Base-by-base conservation (phyloP, 2,329 filamentous ascomycete species). In the Trichoderma koningii region DNA sequence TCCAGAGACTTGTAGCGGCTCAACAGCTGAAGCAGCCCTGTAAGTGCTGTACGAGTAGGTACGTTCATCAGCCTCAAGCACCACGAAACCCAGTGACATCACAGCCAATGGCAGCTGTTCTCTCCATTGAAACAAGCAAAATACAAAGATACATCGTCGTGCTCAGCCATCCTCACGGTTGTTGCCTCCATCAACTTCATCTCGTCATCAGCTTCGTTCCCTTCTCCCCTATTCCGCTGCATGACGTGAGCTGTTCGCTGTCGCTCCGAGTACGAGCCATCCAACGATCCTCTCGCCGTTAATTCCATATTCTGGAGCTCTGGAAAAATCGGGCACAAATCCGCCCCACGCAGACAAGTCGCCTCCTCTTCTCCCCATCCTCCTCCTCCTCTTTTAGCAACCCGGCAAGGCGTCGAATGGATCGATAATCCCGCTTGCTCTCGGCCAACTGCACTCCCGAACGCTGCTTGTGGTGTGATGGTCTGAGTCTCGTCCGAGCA, bases 391-490 rank as follows among this genome's bases (percentile, higher is more conserved):
- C 21, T 45, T 42, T 34, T 44, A 34, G 47, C 44, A 28, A 15
- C 23, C 12, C 17, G n/a, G 38, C 44, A 51, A 34, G 44, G 9
- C 34, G n/a, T 30, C 48, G 61, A 42, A 56, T 64, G 61, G 52
- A 64, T 51, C 52, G 57, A 53, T 62, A 52, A 62, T 52, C 57
- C 51, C 30, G 48, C 50, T 59, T 52, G 42, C 48, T 19, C 30
- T 66, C 64, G 64, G 64, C 42, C 52, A 55, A 53, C 60, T 63
- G n/a, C 23, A 26, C 21, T 63, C 19, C 64, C 64, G 64, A 28
- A 48, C 64, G 44, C 50, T 63, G 64, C 38, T 23, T 47, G 64
- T 66, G 59, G 64, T 64, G 59, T 63, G 59, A 66, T 66, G 64
- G 64, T 66, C 52, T 56, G 64, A 66, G 53, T 30, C 61, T 65